Percentiles rank a stretch among this genome's conserved stretches.
Conservation (phyloP, 345 rosid genomes). For the Excoecaria cochinchinensis region DNA sequence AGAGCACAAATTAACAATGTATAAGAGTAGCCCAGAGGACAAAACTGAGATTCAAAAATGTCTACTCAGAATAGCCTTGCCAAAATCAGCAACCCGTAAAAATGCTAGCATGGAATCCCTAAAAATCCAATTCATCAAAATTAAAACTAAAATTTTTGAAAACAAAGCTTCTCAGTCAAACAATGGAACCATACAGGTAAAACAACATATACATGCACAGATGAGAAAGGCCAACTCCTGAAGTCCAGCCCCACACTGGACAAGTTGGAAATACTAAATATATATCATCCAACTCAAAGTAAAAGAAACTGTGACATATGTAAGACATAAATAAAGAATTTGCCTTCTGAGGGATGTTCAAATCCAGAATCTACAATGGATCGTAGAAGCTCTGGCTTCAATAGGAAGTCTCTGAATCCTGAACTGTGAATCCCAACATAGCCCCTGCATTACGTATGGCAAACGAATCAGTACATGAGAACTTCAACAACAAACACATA, state of each 20-base stretch:
- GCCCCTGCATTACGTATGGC: conserved; percentile 46
- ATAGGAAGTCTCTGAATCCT: conserved; percentile 98
- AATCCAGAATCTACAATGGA: conserved; percentile 96
- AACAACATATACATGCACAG: not conserved
- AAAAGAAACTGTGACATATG: no score
- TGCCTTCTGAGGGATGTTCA: conserved; percentile 98
- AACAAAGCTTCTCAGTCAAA: not conserved
- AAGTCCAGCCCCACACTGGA: not conserved
- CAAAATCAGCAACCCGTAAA: not conserved
- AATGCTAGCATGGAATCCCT: not conserved
- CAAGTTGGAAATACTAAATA: not conserved
- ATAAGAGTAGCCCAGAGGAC: not conserved
- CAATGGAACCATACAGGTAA: not conserved
- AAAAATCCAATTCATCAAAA: not conserved
- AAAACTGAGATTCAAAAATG: not conserved
- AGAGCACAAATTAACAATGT: not conserved
- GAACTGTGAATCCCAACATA: conserved; percentile 98
- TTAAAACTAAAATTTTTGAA: not conserved
- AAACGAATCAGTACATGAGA: not conserved
- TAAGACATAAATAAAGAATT: conserved; percentile 12
- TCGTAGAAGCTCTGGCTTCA: conserved; percentile 96
- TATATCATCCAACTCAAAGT: not conserved
- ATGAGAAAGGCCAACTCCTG: not conserved
- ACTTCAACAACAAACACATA: not conserved
- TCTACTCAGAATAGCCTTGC: not conserved